Evolutionary conservation across 2,329 filamentous ascomycete species (phyloP), one percentile per base, ranked within the genome.

Genomic region (Chaetomiaceae sp.): DNA sequence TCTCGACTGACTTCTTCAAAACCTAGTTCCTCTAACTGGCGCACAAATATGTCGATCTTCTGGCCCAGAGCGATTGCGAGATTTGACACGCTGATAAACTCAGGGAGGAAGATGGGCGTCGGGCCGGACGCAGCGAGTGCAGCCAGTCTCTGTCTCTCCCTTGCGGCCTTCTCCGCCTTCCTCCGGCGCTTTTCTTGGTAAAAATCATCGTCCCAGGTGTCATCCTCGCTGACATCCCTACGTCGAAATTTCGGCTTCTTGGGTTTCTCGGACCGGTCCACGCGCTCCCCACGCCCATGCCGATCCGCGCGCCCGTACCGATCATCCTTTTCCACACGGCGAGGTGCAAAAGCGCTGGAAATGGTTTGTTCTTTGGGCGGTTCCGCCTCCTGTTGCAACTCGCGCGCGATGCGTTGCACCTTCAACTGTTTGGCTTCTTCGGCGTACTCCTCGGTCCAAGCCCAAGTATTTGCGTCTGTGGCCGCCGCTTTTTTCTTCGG

Each of bases 11-110:
- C 81, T 46, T 91, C 87, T 62, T 96, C 90, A 60, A 96, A 99
- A 0, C 94, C 95, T 65, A 97, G 83, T 48, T 94, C 82, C 65
- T 84, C 81, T 69, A 99, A 77, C 64, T 90, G 89, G 14, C 66
- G 62, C 11, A 95, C 73, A 62, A 99, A 96, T 3, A 83, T 72
- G 13, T 86, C 79, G 1, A 83, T 75, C 36, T 83, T 82, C 27
- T 95, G 77, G 56, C 84, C 85, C 20, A 97, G 75, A 4, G 87
- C 81, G 55, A 83, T 77, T 4, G 90, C 90, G 36, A 99, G 73
- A 59, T 91, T 89, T 9, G 82, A 79, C n/a, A 96, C 85, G 63
- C 83, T 94, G 69, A 99, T 95, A 62, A 90, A 95, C 65, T 96
- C 89, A 0, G 95, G 95, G 20, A 99, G 74, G 48, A 86, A 81